phyloP scores from a whole-genome alignment of 176 grass and related monocot genomes.

The Themeda triandra region DNA sequence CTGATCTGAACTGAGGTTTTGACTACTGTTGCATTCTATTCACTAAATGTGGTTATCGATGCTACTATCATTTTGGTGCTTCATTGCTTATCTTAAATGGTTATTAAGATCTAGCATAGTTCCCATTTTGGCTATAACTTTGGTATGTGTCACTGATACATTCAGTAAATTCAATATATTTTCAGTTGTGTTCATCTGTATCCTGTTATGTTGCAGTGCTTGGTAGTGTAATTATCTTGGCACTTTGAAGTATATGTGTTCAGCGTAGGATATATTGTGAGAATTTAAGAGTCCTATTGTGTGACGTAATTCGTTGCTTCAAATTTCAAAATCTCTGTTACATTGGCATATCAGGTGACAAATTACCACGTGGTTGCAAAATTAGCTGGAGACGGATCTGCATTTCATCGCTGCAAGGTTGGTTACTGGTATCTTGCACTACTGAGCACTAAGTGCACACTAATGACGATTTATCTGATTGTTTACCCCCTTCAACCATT shows the following conservation, averaged over 20 bases:
- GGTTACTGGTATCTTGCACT: not conserved
- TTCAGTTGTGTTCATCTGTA: not conserved
- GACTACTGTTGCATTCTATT: not conserved
- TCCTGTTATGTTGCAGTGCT: not conserved
- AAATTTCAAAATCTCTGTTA: not conserved
- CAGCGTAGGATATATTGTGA: not conserved
- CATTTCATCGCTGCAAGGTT: conserved; percentile 67
- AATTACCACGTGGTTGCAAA: conserved; percentile 90
- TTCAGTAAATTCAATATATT: not conserved
- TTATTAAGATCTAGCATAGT: not conserved
- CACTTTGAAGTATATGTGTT: not conserved
- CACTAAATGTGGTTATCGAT: not conserved
- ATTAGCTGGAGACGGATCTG: conserved; percentile 57
- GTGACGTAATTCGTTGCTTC: not conserved
- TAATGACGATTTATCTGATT: not conserved
- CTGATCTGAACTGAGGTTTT: not conserved
- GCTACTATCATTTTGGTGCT: not conserved
- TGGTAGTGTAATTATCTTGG: not conserved
- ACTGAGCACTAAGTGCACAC: not conserved
- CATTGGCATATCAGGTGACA: conserved; percentile 54
- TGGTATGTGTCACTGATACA: not conserved
- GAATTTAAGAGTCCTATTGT: not conserved
- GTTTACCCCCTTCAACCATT: not conserved
- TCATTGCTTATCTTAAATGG: not conserved
- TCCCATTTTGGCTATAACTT: not conserved